Percentiles rank a stretch among this genome's conserved stretches.
These are phyloP conservation scores for Halenospora varia DNA, from an alignment of 495 filamentous ascomycete genomes.

Conservation along the genomic window DNA sequence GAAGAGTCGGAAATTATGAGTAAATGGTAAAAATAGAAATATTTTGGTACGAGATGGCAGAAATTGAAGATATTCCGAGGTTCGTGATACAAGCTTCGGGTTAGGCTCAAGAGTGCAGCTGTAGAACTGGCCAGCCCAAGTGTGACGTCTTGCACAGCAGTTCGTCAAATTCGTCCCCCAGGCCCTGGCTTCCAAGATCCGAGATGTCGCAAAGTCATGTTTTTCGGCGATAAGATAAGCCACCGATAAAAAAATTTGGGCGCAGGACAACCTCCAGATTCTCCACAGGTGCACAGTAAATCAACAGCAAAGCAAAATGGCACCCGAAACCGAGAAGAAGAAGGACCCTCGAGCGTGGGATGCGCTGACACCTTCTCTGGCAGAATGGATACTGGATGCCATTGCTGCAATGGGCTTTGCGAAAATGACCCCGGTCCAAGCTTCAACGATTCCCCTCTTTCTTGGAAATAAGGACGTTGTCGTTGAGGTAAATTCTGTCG, in stretches of 20 bases:
- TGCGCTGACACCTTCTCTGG: slow-evolving; percentile 69
- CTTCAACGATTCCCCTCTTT: slow-evolving; percentile 88
- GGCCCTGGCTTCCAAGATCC: background rate
- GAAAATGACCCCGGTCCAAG: slow-evolving; percentile 91
- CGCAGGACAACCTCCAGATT: background rate
- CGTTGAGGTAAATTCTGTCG: slow-evolving; percentile 55
- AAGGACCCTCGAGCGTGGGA: slow-evolving; percentile 68
- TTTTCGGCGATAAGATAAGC: background rate
- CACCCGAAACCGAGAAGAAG: slow-evolving; percentile 19
- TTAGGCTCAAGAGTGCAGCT: too few relatives aligned
- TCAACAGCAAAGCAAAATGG: too few relatives aligned
- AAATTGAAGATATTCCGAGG: background rate
- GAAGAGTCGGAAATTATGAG: background rate
- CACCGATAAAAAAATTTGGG: background rate
- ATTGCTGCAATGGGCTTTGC: slow-evolving; percentile 79
- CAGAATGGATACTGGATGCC: slow-evolving; percentile 86
- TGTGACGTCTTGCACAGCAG: too few relatives aligned
- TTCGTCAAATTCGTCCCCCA: background rate
- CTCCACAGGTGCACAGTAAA: too few relatives aligned
- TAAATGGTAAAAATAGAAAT: background rate
- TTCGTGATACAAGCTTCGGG: too few relatives aligned
- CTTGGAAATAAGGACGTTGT: slow-evolving; percentile 94
- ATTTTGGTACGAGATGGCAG: background rate
- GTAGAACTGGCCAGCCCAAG: too few relatives aligned
- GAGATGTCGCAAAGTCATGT: too few relatives aligned